A percentile compares a stretch with the other conserved stretches of the same genome.
Evolutionary conservation across 1,284 basidiomycete species (phyloP).

Genomic region (Vanrija sp.): DNA sequence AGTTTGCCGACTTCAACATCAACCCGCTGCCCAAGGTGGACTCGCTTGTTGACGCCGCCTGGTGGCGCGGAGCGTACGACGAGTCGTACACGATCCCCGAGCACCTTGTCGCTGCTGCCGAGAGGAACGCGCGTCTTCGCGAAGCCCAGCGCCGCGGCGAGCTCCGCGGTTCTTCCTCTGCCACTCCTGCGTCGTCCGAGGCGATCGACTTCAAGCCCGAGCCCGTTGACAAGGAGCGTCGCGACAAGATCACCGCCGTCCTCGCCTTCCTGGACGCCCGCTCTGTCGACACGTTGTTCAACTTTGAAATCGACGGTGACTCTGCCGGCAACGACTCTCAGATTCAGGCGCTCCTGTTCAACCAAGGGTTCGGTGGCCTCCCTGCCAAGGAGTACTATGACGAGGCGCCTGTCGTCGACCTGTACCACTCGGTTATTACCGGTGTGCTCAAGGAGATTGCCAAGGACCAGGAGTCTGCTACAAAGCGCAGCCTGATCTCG

Average conservation of each 20-base stretch:
- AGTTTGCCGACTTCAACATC: slow-evolving; percentile 41
- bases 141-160: slow-evolving; percentile 2
- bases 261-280: slow-evolving; percentile 81
- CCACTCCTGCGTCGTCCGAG: not conserved
- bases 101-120: slow-evolving; percentile 23
- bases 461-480: not conserved
- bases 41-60: slow-evolving; percentile 4
- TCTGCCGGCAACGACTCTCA: slow-evolving; percentile 88
- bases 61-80: slow-evolving; percentile 33
- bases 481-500: slow-evolving; percentile 3
- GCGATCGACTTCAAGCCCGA: not conserved
- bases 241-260: slow-evolving; percentile 60
- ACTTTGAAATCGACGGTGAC: slow-evolving; percentile 71
- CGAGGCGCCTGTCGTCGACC: slow-evolving; percentile 64
- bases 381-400: slow-evolving; percentile 94
- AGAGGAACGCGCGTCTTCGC: slow-evolving; percentile 8
- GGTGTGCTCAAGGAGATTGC: slow-evolving; percentile 63
- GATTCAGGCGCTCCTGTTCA: slow-evolving; percentile 78
- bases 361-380: slow-evolving; percentile 76
- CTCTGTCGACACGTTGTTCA: slow-evolving; percentile 75
- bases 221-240: slow-evolving; percentile 13
- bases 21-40: slow-evolving; percentile 24
- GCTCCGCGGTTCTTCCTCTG: not conserved
- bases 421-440: slow-evolving; percentile 69
- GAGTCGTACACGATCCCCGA: slow-evolving; percentile 34